Percentiles rank a stretch among this genome's conserved stretches.
Evolutionary conservation across 2,329 filamentous ascomycete species (phyloP).

Genomic region (Lachnellula hyalina): DNA sequence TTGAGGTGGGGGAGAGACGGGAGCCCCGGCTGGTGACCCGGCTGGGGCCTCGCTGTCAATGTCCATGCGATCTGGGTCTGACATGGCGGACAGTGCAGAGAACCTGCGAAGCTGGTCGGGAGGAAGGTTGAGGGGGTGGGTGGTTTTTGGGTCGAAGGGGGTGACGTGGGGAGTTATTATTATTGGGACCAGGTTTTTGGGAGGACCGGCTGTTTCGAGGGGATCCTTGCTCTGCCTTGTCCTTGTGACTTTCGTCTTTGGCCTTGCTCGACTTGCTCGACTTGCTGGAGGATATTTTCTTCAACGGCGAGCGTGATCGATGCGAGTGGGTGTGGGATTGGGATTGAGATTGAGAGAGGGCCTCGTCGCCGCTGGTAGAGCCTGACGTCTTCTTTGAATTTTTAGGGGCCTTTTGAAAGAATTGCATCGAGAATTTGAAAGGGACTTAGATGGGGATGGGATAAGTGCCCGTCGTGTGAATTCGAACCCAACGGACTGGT

Average conservation of each 20-base stretch:
- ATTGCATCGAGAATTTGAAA: constrained; percentile 26
- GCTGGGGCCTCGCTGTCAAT: constrained; percentile 59
- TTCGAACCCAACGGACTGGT: neutral
- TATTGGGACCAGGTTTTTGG: constrained; percentile 20
- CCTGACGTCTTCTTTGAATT: constrained; percentile 29
- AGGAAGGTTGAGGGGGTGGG: constrained; percentile 83
- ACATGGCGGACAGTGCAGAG: constrained; percentile 59
- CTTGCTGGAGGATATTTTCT: constrained; percentile 24
- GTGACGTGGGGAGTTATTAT: constrained; percentile 30
- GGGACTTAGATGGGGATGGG: neutral
- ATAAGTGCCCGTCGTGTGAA: neutral
- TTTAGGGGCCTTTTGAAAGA: constrained; percentile 32
- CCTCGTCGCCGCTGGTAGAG: constrained; percentile 24
- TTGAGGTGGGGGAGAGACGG: constrained; percentile 48
- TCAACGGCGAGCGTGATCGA: constrained; percentile 27
- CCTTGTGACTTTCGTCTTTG: constrained; percentile 25
- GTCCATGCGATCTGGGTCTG: constrained; percentile 62
- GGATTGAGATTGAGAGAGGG: neutral
- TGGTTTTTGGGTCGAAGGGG: constrained; percentile 61
- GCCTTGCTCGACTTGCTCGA: constrained; percentile 26
- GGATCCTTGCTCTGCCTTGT: constrained; percentile 24
- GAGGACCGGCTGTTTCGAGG: constrained; percentile 27
- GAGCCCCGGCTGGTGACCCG: constrained; percentile 35
- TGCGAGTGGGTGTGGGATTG: constrained; percentile 1
- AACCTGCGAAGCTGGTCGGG: constrained; percentile 81